Evolutionary conservation across 2,329 filamentous ascomycete species (phyloP).

Genomic region (Alternaria hordeiaustralica): DNA sequence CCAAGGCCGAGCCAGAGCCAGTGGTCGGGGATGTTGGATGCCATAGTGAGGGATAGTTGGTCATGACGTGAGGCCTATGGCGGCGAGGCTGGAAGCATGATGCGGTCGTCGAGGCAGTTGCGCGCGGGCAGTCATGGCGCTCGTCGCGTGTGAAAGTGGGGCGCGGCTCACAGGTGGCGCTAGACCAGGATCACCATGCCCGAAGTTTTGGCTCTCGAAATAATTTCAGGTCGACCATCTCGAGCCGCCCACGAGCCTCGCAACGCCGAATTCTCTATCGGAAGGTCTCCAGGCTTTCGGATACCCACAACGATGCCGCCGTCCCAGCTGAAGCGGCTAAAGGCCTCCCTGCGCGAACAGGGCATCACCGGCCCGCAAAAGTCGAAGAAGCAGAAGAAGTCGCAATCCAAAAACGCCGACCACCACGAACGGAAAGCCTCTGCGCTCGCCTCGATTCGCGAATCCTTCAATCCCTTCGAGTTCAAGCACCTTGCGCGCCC

Average conservation of each 20-base stretch:
- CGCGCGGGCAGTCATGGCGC: conserved; percentile 27
- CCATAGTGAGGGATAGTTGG: conserved; percentile 32
- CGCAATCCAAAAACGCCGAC: conserved; percentile 72
- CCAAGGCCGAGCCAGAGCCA: conserved; percentile 57
- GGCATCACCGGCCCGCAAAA: conserved; percentile 90
- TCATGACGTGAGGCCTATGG: conserved; percentile 19
- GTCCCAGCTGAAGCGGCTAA: conserved; percentile 95
- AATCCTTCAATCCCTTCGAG: conserved; percentile 98
- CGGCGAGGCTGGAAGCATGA: not conserved
- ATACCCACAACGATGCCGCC: conserved; percentile 71
- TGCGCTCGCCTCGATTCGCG: conserved; percentile 84
- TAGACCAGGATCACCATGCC: conserved; percentile 18
- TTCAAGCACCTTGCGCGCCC: conserved; percentile 79
- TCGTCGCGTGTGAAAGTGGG: conserved; percentile 12
- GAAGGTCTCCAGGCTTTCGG: not conserved
- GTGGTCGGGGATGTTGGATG: conserved; percentile 50
- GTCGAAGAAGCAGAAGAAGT: conserved; percentile 88
- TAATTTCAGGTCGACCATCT: conserved; percentile 17
- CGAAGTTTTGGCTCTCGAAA: conserved; percentile 29
- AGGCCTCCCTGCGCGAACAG: conserved; percentile 85
- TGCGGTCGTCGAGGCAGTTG: conserved; percentile 1
- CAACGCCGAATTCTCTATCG: not conserved
- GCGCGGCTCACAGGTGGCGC: conserved; percentile 4
- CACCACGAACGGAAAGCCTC: conserved; percentile 78
- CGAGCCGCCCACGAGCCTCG: conserved; percentile 3